Base-by-base conservation (phyloP, 108 stramenopile species). In the Stephanodiscus minutulus region DNA sequence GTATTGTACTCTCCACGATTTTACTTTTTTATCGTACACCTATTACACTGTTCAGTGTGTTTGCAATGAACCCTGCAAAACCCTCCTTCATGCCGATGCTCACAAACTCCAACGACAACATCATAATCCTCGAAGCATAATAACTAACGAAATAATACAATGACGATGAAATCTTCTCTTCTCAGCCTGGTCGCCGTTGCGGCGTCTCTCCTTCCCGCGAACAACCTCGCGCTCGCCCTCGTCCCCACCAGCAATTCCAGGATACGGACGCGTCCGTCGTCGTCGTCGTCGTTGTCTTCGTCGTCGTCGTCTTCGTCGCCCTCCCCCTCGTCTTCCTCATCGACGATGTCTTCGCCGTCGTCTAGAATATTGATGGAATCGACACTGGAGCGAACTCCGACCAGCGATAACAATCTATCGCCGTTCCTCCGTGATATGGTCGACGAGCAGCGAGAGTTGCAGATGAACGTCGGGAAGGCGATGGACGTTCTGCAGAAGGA, bases 401-500 rank as follows among this genome's bases (percentile, higher is more conserved):
- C 29, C 2, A 36, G 17, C 2, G 57, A 18, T 11, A 37, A 67
- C 46, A 55, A 76, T 25, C 65, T 91, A 25, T 87, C 91, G 7
- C 87, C 91, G 4, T 82, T 91, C 10, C 37, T 92, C 21, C 86
- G 82, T 62, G 76, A 79, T 22, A 91, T 91, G 64, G 85, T 83
- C 5, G 87, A 91, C 57, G 90, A 91, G 61, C 77, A 88, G 64
- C 64, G 74, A 29, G 82, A 88, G 41, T 85, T 88, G 49, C 84
- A 89, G 69, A 70, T 89, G 79, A 85, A 88, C 63, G 73, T 92
- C 11, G 91, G 91, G 11, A 87, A 84, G 53, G 88, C 91, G 5
- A 88, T 92, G 83, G 91, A 92, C 64, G 85, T 85, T 17, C 63
- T 92, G 36, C 66, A 85, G 61, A 88, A 80, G 49, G 91, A 92